A percentile compares a stretch with the other conserved stretches of the same genome.
Evolutionary conservation across 495 filamentous ascomycete species (phyloP).

Genomic region (Penicillium verhagenii): DNA sequence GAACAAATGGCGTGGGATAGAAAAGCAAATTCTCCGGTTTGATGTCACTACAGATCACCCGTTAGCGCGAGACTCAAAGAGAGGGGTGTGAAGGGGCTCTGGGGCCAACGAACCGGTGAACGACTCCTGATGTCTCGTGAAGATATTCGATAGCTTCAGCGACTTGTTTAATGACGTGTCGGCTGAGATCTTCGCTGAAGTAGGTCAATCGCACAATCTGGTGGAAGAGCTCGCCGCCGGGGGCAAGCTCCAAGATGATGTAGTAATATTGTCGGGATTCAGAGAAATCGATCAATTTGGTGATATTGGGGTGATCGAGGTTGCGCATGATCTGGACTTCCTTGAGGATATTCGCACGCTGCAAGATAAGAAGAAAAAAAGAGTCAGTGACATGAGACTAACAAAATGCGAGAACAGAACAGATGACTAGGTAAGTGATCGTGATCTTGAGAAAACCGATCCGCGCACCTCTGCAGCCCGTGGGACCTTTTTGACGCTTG

Average conservation of each 20-base stretch:
- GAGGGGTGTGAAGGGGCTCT: constrained; percentile 3
- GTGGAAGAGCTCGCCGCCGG: constrained; percentile 95
- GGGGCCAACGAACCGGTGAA: constrained; percentile 82
- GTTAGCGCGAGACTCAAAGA: constrained; percentile 25
- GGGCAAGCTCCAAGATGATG: constrained; percentile 92
- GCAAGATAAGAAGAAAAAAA: constrained; percentile 13
- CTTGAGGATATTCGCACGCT: constrained; percentile 97
- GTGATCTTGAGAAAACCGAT: constrained; percentile 36
- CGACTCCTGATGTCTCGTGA: constrained; percentile 91
- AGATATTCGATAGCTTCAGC: constrained; percentile 91
- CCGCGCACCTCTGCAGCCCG: constrained; percentile 97
- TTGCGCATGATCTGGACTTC: constrained; percentile 99
- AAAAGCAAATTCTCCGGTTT: constrained; percentile 98
- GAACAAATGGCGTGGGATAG: constrained; percentile 77
- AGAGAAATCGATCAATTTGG: constrained; percentile 88
- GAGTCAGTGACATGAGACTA: background rate
- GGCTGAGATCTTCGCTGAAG: constrained; percentile 92
- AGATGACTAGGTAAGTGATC: constrained; percentile 12
- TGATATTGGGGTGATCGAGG: constrained; percentile 91
- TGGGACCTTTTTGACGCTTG: constrained; percentile 89
- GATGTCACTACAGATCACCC: constrained; percentile 68
- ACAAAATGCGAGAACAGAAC: background rate
- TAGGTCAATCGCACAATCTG: constrained; percentile 98
- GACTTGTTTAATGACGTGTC: constrained; percentile 92
- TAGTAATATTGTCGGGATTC: constrained; percentile 96